Base-by-base conservation (phyloP, 169 alveolate genomes). In the Cryptosporidium viatorum region DNA sequence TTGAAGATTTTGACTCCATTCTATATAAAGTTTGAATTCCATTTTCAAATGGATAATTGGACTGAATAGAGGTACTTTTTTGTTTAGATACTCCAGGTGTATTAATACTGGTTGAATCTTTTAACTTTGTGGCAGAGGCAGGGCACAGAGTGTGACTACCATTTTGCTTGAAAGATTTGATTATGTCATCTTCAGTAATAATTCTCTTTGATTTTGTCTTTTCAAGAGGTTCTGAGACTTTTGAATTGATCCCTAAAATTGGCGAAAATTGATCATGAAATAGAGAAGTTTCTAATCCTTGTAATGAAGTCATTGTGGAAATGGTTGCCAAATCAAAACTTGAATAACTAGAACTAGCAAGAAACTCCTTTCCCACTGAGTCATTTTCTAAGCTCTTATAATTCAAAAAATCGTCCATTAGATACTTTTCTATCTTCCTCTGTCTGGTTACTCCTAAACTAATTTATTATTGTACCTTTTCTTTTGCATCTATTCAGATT, bases 241-340 rank as follows among this genome's bases (percentile, higher is more conserved):
- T 31, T 52, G 71, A 6, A 7, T 58, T 70, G 1, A 23, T 51
- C 8, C 70, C 71, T 33, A 51, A 73, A 9, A 73, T 35, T 21
- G 71, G 70, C 1, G 71, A 51, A 58, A 55, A 52, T 23, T 55
- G 86, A 59, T 55, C 71, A 52, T 37, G 71, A 50, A 59, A 73
- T 18, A 73, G 31, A n/a, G 62, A 14, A 12, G 86, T n/a, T 21
- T 65, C 75, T 14, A 18, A 80, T 16, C 69, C 70, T 21, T 80
- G 89, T 14, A 62, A 50, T n/a, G 89, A 80, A 5, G 89, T 43
- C 41, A 50, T 58, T 10, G 89, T 80, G n/a, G 86, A 73, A 55
- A 73, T 73, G 8, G 71, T 39, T n/a, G 86, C 43, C 39, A 58
- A 70, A 43, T 41, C 70, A 35, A 52, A 73, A 35, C 41, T 18